Evolutionary conservation across 1,139 yeast genomes (phyloP), one percentile per base, ranked within the genome.

Genomic region (Saccharomyces hybrid): DNA sequence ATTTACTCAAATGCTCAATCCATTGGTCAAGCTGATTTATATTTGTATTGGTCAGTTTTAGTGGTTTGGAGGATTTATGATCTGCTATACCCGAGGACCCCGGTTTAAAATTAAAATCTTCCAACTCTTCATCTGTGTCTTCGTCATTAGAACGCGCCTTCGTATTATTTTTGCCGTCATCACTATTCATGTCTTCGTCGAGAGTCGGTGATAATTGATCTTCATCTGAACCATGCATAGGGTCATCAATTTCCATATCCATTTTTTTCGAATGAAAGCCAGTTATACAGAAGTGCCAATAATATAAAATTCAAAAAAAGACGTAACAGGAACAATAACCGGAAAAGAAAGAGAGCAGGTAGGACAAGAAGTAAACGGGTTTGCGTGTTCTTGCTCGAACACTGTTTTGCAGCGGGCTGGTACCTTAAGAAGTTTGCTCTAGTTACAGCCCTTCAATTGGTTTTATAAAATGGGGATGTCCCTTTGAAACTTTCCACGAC

Each of bases 11-110:
- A 66, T 81, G 84, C 62, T 83, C 93, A 64, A 90, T 87, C 97
- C 97, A 90, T 60, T 80, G 82, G 69, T 93, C 99, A 65, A 90
- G 78, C 66, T 88, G 91, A 62, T 79, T 78, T 57, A 85, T 78
- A 54, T 74, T 72, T 31, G 70, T 61, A 7, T 65, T 54, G 25
- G 71, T 70, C 46, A 74, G 60, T 57, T 71, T 74, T 32, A 66
- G 54, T 0, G 77, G 76, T 47, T 66, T 57, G 20, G 71, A 65
- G 8, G 76, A 73, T 55, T 63, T 71, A 63, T 63, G 71, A 62
- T 62, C 72, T 56, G 66, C 65, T 47, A 62, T 63, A 11, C 64
- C 67, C 13, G 68, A 63, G 2, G 63, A 38, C 3, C 63, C 59
- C 4, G 57, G 61, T 34, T 54, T 55, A 9, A 49, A 47, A 38